phyloP scores from a whole-genome alignment of 2,329 filamentous ascomycete genomes.

The Cryphonectria carpinicola region DNA sequence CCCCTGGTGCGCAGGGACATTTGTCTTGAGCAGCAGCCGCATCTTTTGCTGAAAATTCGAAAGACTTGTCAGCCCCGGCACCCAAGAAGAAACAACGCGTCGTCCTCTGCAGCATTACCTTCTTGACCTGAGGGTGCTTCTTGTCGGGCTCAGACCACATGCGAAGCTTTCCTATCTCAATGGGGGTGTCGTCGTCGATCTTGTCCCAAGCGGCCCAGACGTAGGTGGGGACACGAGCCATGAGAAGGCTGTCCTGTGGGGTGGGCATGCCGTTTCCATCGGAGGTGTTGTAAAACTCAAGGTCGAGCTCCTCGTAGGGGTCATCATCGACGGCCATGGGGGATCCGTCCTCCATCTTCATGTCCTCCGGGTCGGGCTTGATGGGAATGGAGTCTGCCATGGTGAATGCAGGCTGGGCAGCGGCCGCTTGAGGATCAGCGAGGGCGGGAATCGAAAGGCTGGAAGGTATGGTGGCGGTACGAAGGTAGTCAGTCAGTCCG shows the following conservation, averaged over 20 bases:
- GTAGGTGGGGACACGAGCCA: slow-evolving; percentile 78
- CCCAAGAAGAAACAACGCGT: background rate
- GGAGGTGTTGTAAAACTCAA: slow-evolving; percentile 56
- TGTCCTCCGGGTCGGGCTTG: slow-evolving; percentile 51
- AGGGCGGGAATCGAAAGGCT: background rate
- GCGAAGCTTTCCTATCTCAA: slow-evolving; percentile 77
- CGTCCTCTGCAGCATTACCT: background rate
- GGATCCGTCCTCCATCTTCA: slow-evolving; percentile 46
- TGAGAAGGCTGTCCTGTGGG: slow-evolving; percentile 59
- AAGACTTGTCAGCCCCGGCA: slow-evolving; percentile 33
- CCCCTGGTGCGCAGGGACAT: slow-evolving; percentile 68
- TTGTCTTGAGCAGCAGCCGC: slow-evolving; percentile 70
- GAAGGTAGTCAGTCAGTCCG: background rate
- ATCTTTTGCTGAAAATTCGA: slow-evolving; percentile 44
- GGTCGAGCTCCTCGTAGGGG: slow-evolving; percentile 61
- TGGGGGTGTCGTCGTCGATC: slow-evolving; percentile 79
- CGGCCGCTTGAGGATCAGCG: background rate
- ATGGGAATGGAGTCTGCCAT: slow-evolving; percentile 37
- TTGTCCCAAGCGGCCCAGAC: slow-evolving; percentile 80
- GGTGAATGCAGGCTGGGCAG: background rate
- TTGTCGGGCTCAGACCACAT: slow-evolving; percentile 57
- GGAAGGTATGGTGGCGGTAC: background rate
- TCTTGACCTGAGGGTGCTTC: slow-evolving; percentile 20
- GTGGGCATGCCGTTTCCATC: slow-evolving; percentile 37
- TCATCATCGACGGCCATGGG: slow-evolving; percentile 61